Evolutionary conservation across 2,329 filamentous ascomycete species (phyloP), one percentile per base, ranked within the genome.

Genomic region (Meredithiella fracta): DNA sequence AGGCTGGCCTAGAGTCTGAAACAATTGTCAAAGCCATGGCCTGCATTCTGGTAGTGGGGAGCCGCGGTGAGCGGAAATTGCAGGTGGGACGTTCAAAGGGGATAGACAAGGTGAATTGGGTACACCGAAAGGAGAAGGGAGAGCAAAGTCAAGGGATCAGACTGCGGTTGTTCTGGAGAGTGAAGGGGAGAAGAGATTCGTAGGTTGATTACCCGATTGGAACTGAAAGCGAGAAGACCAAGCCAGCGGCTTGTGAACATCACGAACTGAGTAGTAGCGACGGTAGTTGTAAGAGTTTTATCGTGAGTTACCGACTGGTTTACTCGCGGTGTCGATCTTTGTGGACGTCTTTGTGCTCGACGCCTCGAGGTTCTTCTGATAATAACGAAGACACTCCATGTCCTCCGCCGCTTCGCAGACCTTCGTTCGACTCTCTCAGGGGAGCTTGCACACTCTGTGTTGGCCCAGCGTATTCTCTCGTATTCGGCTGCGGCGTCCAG

Each of bases 361-460:
- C 17, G 5, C 4, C 8, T 25, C 22, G 44, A 20, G 66, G 66
- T 42, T 72, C 67, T 31, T 71, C 70, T 11, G 71, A 69, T 54
- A 73, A 61, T 52, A 73, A 58, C 4, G 71, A 73, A 22, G 71
- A 73, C 51, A 73, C 70, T 14, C 70, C 67, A 58, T 73, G 71
- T 47, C 55, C 59, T 49, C 54, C 60, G 56, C 58, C 50, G 53
- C 54, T 60, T 47, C 55, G 60, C 17, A 56, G 62, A n/a, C 8
- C 31, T 23, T 40, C 51, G 14, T 15, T 3, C 9, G 17, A 11
- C 17, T 37, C 51, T n/a, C 51, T 22, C 6, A 14, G 4, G n/a
- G 29, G 31, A 20, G 26, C 22, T n/a, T 51, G 49, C 29, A 22
- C 51, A 23, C n/a, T 25, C 15, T 22, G n/a, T 14, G 51, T 8